Evolutionary conservation across 1,284 basidiomycete species (phyloP).

Genomic region (Serendipita sp.): DNA sequence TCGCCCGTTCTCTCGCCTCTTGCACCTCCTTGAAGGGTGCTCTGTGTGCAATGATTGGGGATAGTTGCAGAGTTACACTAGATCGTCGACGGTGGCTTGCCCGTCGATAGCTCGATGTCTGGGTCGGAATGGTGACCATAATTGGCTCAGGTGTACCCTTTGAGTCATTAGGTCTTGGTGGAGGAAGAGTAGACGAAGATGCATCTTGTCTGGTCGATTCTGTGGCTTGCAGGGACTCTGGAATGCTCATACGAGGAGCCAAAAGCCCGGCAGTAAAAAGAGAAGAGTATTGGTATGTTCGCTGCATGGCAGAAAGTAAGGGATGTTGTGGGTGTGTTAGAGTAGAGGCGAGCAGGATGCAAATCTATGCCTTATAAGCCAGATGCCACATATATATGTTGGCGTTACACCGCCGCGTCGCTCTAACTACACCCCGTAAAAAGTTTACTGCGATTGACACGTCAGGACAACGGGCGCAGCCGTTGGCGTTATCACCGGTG

Average conservation of each 20-base stretch:
- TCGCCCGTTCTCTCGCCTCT: neutral
- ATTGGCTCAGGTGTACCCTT: neutral
- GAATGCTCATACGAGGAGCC: neutral
- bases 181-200: neutral
- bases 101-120: neutral
- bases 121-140: neutral
- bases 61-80: neutral
- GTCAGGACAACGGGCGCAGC: no score
- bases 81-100: neutral
- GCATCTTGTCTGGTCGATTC: neutral
- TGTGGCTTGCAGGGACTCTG: neutral
- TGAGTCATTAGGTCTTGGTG: neutral
- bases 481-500: no score
- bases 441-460: no score
- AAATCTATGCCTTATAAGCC: no score
- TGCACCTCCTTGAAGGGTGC: neutral
- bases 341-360: neutral
- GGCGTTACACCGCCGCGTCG: no score
- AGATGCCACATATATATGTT: no score
- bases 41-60: neutral
- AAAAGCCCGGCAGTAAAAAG: conserved; percentile 12
- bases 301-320: neutral
- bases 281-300: conserved; percentile 12
- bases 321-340: neutral
- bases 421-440: no score